Evolutionary conservation across 2,329 filamentous ascomycete species (phyloP), one percentile per base, ranked within the genome.

Genomic region (Venturia asperata): DNA sequence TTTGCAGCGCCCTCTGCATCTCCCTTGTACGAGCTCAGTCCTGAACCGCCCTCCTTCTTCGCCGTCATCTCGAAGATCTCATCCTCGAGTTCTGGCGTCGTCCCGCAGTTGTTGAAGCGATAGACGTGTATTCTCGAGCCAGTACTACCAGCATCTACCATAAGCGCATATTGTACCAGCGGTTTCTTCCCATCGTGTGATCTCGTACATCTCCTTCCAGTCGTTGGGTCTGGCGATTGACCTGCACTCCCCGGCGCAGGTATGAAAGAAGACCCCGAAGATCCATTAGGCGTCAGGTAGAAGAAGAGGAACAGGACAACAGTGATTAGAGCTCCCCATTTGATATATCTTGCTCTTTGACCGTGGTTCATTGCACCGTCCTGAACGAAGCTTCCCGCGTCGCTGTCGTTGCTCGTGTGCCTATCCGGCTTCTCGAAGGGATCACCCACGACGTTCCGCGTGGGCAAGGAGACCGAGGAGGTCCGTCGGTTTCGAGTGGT

Each of bases 51-150:
- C 64, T 90, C 84, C 70, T 84, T 87, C 83, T 91, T 93, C 74
- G 90, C 87, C 13, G 92, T 97, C 89, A 92, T 92, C 81, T 93
- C 87, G 78, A 99, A 99, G 66, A 90, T 84, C 75, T 99, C 94
- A 73, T 87, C 81, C 79, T 99, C 94, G 62, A 99, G 85, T 78
- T 97, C 92, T 34, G 94, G 94, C n/a, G 92, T 92, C 9, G 91
- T 80, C 15, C 92, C 94, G 79, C 93, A 99, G 81, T 97, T 97
- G 83, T 97, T 97, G 85, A 97, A 99, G 75, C 92, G 90, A 83
- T 97, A 99, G 67, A 97, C 92, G 80, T 99, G 95, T 74, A 99
- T 97, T 71, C 94, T 89, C 67, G 94, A 97, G 67, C 94, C 94
- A 64, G 94, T 97, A 81, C 92, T 97, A 71, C 94, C 94, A 61